These are phyloP conservation scores for Leccinellum luteum DNA, from an alignment of 768 basidiomycete species.

Conservation along the genomic window DNA sequence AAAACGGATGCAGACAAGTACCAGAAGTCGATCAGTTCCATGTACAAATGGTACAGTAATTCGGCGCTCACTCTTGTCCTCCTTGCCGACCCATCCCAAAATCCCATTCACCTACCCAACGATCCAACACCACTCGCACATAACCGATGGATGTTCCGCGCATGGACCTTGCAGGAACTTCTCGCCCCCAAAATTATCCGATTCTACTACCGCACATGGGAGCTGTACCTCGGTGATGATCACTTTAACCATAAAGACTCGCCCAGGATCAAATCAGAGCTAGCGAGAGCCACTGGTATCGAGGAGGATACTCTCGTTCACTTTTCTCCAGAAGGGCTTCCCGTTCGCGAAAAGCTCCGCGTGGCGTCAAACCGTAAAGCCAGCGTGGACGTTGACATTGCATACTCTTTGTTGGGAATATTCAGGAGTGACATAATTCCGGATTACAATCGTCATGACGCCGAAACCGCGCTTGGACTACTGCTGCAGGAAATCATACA, in stretches of 20 bases:
- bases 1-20: background rate
- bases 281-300: background rate
- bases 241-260: constrained; percentile 8
- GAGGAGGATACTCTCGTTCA: background rate
- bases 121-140: constrained; percentile 1
- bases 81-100: constrained; percentile 4
- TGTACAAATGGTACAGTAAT: constrained; percentile 16
- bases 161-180: constrained; percentile 16
- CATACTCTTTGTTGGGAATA: constrained; percentile 15
- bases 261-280: background rate
- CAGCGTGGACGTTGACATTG: constrained; percentile 2
- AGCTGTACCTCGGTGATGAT: background rate
- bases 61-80: constrained; percentile 11
- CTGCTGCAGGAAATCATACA: constrained; percentile 13
- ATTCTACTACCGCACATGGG: constrained; percentile 9
- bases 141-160: constrained; percentile 15
- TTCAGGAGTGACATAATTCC: constrained; percentile 11
- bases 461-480: constrained; percentile 8
- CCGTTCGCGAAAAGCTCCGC: constrained; percentile 8
- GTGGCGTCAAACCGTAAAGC: constrained; percentile 13
- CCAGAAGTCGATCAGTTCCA: constrained; percentile 6
- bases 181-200: constrained; percentile 12
- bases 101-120: background rate
- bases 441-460: constrained; percentile 1
- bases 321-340: constrained; percentile 2